Evolutionary conservation across 371 early-diverging fungal genomes (phyloP).

Genomic region (Fennellomyces sp.): DNA sequence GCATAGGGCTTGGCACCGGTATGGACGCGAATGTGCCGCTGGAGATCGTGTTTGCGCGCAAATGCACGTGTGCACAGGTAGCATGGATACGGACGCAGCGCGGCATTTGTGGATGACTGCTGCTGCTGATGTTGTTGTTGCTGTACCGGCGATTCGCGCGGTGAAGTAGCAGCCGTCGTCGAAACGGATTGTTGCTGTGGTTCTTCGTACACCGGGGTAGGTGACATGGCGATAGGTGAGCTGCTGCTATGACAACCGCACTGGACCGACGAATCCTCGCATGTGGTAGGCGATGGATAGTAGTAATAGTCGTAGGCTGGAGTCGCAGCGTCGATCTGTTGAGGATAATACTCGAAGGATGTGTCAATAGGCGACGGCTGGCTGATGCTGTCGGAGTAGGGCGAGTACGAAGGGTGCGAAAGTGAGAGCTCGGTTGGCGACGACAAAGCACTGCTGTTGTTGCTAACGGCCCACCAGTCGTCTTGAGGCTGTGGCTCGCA

Average conservation of each 20-base stretch:
- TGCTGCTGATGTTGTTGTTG: conserved; percentile 1
- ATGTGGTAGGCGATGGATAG: background rate
- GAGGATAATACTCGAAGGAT: conserved; percentile 6
- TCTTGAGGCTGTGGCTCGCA: background rate
- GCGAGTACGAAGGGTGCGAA: conserved; percentile 6
- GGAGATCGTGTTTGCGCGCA: conserved; percentile 69
- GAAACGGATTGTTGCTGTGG: too few species aligned
- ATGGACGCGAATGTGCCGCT: conserved; percentile 70
- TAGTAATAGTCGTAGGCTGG: conserved; percentile 2
- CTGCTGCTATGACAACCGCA: background rate
- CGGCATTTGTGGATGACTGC: background rate
- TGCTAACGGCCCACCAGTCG: background rate
- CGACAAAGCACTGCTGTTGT: conserved; percentile 3
- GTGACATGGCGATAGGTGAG: background rate
- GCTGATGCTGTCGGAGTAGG: conserved; percentile 8
- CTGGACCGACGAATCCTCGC: background rate
- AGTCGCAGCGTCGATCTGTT: background rate
- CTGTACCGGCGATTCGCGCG: background rate
- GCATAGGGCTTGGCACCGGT: conserved; percentile 67
- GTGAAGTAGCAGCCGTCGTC: too few species aligned
- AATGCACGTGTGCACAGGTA: conserved; percentile 34
- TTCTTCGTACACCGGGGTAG: background rate
- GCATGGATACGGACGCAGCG: conserved; percentile 18
- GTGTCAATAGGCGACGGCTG: conserved; percentile 7
- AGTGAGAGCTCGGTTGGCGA: conserved; percentile 7